Percentiles rank a stretch among this genome's conserved stretches.
Conservation (phyloP, 2,329 filamentous ascomycete genomes). For the Endothia cerciana region DNA sequence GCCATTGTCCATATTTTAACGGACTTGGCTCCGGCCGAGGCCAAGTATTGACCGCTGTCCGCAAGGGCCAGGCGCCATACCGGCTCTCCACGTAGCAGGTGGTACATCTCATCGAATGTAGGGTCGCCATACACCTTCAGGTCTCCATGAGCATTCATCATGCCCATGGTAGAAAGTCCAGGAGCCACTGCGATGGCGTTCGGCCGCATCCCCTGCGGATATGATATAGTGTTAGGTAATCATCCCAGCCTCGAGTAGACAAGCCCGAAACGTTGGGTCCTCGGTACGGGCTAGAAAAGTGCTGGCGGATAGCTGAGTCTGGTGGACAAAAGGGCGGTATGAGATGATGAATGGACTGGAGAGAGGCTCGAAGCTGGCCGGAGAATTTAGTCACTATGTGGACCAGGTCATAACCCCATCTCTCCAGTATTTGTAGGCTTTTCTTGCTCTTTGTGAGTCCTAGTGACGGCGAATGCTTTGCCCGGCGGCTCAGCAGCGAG, state of each 20-base stretch:
- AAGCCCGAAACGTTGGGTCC: constrained; percentile 32
- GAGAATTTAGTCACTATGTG: constrained; percentile 34
- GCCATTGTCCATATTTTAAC: constrained; percentile 30
- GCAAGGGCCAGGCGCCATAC: constrained; percentile 32
- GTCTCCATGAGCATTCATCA: constrained; percentile 11
- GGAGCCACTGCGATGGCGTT: constrained; percentile 16
- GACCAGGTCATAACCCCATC: constrained; percentile 34
- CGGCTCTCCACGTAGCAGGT: constrained; percentile 22
- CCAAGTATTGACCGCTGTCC: constrained; percentile 25
- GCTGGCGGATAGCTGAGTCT: constrained; percentile 31
- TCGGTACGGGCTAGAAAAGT: constrained; percentile 29
- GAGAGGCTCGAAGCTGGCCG: constrained; percentile 23
- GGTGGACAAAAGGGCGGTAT: constrained; percentile 36
- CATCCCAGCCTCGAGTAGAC: constrained; percentile 30
- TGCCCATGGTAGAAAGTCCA: constrained; percentile 30
- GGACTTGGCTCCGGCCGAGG: constrained; percentile 26
- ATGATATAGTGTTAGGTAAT: constrained; percentile 34
- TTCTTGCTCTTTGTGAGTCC: constrained; percentile 14
- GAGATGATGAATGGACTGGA: constrained; percentile 32
- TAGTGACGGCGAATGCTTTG: constrained; percentile 24
- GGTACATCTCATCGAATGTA: not conserved
- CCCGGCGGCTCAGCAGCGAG: constrained; percentile 19
- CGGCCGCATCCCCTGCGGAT: constrained; percentile 24
- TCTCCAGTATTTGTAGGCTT: constrained; percentile 27
- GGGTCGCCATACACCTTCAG: constrained; percentile 10